These are phyloP conservation scores for Eucalyptus coolabah DNA, from an alignment of 345 rosid species.

Conservation along the genomic window DNA sequence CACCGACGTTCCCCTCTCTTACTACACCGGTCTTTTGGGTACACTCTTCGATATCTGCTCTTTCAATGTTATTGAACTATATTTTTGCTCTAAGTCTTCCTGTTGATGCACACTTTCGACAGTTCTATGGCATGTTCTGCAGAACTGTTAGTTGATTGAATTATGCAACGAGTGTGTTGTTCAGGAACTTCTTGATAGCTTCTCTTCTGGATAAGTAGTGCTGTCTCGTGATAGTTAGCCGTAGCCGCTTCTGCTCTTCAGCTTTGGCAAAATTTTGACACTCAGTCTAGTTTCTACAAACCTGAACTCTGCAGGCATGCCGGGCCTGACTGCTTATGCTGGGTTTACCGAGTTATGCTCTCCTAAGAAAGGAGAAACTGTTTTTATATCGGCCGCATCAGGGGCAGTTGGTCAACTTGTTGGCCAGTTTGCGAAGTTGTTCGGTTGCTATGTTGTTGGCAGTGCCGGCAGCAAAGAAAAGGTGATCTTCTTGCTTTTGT, in stretches of 20 bases:
- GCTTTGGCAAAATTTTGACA: neutral
- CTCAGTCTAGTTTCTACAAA: neutral
- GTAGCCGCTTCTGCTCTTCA: neutral
- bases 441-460: constrained; percentile 6
- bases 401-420: constrained; percentile 2
- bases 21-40: constrained; percentile 35
- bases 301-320: neutral
- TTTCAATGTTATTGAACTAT: neutral
- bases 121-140: neutral
- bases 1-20: constrained; percentile 45
- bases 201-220: neutral
- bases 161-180: neutral
- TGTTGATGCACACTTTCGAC: neutral
- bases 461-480: neutral
- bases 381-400: neutral
- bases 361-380: neutral
- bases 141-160: neutral
- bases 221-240: neutral
- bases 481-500: neutral
- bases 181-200: neutral
- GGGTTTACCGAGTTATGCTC: neutral
- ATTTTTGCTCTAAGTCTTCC: neutral
- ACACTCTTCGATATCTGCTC: neutral
- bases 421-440: neutral
- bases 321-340: neutral